Evolutionary conservation across 306 rosid genomes (phyloP), one percentile per base, ranked within the genome.

Genomic region (Vicia faba): DNA sequence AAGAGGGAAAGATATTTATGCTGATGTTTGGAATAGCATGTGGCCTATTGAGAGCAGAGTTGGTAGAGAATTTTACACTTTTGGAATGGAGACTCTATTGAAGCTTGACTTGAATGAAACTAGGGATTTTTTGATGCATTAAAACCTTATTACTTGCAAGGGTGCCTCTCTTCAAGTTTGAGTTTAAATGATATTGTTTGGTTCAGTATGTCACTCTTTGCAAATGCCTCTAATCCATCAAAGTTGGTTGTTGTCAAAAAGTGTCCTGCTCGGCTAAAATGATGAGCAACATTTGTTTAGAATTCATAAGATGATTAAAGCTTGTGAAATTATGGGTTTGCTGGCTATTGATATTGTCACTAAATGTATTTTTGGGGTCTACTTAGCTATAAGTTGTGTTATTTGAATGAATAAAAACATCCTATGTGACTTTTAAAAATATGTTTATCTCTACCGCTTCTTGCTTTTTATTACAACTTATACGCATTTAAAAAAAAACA

Each of bases 81-180:
- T 87, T 63, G 98, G 96, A 36, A 89, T 89, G 96, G 98, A 92
- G 84, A 92, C 87, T 26, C 38, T 89, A 50, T 75, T 92, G 87
- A 87, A 76, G 75, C 89, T 92, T 79, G 92, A 92, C 66, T 74
- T 89, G 88, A 53, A 89, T 29, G 92, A 96, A 38, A 75, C 74
- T 3, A 81, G 87, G 72, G 54, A 72, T 92, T 89, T 84, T 89
- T 92, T 56, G 84, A 92, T 72, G 92, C 92, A 2, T 92, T 89
- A 77, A 78, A 84, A 35, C 92, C 95, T 61, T 66, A 61, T 68
- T 77, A 84, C 54, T 84, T 90, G 92, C 79, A 87, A 16, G 95
- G 95, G 0, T 89, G 84, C 49, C 87, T 92, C 45, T 89, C 95
- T 39, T 87, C 95, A 59, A 92, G 80, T 59, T 71, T 92, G 79